Percentiles rank a stretch among this genome's conserved stretches.
phyloP scores from a whole-genome alignment of 306 rosid genomes.

The Acacia crassicarpa region DNA sequence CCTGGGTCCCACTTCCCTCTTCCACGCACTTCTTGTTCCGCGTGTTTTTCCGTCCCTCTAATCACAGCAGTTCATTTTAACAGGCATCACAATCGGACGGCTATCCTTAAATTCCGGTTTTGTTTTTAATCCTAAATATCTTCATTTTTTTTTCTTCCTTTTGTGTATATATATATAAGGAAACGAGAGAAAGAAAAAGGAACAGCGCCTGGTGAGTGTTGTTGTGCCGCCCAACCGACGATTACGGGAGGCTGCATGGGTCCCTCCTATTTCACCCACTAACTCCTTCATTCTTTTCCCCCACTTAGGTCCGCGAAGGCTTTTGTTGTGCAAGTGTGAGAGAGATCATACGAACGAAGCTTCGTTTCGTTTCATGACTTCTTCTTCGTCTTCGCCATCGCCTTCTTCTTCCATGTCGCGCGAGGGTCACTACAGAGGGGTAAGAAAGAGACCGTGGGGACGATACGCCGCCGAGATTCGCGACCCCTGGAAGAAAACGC shows the following conservation, averaged over 20 bases:
- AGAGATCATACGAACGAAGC: background rate
- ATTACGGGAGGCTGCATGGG: constrained; percentile 86
- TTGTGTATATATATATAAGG: constrained; percentile 4
- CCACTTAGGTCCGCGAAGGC: background rate
- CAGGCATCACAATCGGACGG: constrained; percentile 37
- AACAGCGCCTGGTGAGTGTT: background rate
- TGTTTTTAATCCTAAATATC: background rate
- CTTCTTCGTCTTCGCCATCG: constrained; percentile 37
- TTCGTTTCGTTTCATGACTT: constrained; percentile 50
- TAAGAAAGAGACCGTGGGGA: constrained; percentile 95
- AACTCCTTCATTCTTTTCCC: background rate
- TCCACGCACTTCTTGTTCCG: background rate
- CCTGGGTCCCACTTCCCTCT: constrained; percentile 25
- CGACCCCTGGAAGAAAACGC: constrained; percentile 95
- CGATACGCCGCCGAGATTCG: constrained; percentile 97
- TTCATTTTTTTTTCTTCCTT: background rate
- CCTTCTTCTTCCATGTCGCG: constrained; percentile 41
- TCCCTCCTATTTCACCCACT: constrained; percentile 42
- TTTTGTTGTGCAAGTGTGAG: background rate
- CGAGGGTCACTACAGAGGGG: constrained; percentile 88
- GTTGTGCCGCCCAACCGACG: constrained; percentile 81
- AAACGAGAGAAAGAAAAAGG: background rate
- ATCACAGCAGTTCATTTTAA: constrained; percentile 31
- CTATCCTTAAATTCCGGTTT: background rate
- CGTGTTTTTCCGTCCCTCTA: constrained; percentile 7